Conservation (phyloP, 2,329 filamentous ascomycete species). For the Colletotrichum euphorbiae region DNA sequence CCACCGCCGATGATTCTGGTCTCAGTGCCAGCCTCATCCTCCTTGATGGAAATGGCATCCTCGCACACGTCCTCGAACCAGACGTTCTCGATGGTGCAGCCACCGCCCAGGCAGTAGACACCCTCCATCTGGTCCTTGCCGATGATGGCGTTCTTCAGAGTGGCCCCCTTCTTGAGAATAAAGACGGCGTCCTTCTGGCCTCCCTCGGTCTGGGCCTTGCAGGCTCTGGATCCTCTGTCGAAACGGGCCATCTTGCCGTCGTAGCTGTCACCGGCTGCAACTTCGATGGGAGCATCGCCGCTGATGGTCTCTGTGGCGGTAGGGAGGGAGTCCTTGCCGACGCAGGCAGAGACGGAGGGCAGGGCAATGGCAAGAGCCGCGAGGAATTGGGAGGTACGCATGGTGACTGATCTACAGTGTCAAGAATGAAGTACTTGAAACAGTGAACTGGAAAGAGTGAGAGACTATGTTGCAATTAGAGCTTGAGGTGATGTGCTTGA, state of each 20-base stretch:
- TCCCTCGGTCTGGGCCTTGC: slow-evolving; percentile 57
- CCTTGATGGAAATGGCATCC: slow-evolving; percentile 44
- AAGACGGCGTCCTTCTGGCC: slow-evolving; percentile 57
- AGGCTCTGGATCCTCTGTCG: slow-evolving; percentile 54
- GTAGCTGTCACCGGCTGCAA: slow-evolving; percentile 46
- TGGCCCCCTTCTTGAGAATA: slow-evolving; percentile 55
- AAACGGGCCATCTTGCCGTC: slow-evolving; percentile 51
- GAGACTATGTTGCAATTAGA: not conserved
- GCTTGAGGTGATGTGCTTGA: not conserved
- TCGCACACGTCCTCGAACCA: slow-evolving; percentile 46
- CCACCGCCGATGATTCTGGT: slow-evolving; percentile 52
- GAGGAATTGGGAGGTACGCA: slow-evolving; percentile 28
- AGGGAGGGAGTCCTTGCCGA: slow-evolving; percentile 45
- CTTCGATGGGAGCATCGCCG: slow-evolving; percentile 48
- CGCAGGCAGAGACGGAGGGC: slow-evolving; percentile 43
- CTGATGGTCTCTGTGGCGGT: slow-evolving; percentile 44
- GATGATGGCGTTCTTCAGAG: slow-evolving; percentile 60
- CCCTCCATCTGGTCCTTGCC: slow-evolving; percentile 50
- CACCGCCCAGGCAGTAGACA: slow-evolving; percentile 45
- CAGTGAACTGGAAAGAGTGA: not conserved
- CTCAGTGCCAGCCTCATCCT: slow-evolving; percentile 37
- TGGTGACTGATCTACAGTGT: not conserved
- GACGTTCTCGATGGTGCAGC: slow-evolving; percentile 45
- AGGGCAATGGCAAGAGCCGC: slow-evolving; percentile 36
- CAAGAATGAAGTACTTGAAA: not conserved